Percentiles rank a stretch among this genome's conserved stretches.
These are phyloP conservation scores for Scheffersomyces segobiensis DNA, from an alignment of 1,139 yeast species.

Conservation along the genomic window DNA sequence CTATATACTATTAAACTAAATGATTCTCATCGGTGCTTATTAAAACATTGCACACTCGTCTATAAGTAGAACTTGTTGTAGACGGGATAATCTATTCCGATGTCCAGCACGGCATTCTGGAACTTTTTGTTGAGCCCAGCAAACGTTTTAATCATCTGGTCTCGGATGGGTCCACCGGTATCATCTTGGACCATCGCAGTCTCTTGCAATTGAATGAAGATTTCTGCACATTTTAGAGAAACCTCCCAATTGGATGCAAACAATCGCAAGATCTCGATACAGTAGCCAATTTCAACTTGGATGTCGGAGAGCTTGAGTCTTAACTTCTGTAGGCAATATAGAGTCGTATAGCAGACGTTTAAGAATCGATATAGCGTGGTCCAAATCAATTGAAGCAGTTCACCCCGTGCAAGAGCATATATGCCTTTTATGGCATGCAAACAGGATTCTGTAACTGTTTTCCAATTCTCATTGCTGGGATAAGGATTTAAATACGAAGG, in stretches of 20 bases:
- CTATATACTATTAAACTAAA: neutral
- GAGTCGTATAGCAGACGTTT: slow-evolving; percentile 43
- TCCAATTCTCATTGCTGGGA: slow-evolving; percentile 36
- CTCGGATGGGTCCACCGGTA: neutral
- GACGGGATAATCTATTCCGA: neutral
- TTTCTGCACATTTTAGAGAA: slow-evolving; percentile 43
- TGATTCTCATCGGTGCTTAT: neutral
- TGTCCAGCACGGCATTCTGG: neutral
- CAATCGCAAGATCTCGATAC: slow-evolving; percentile 45
- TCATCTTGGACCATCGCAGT: neutral
- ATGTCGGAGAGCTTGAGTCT: slow-evolving; percentile 44
- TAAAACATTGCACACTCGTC: neutral
- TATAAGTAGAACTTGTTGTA: neutral
- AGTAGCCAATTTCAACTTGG: slow-evolving; percentile 43
- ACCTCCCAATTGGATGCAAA: slow-evolving; percentile 49
- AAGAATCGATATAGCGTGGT: slow-evolving; percentile 46
- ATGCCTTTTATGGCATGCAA: slow-evolving; percentile 41
- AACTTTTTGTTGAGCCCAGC: neutral
- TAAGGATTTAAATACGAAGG: slow-evolving; percentile 49
- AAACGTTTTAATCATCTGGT: neutral
- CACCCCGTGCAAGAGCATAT: slow-evolving; percentile 41
- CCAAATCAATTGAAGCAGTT: slow-evolving; percentile 49
- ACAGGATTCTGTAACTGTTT: slow-evolving; percentile 40
- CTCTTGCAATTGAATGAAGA: slow-evolving; percentile 22
- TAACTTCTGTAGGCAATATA: slow-evolving; percentile 47